A percentile compares a stretch with the other conserved stretches of the same genome.
phyloP scores from a whole-genome alignment of 2,329 filamentous ascomycete genomes.

The Hypomyces perniciosus region DNA sequence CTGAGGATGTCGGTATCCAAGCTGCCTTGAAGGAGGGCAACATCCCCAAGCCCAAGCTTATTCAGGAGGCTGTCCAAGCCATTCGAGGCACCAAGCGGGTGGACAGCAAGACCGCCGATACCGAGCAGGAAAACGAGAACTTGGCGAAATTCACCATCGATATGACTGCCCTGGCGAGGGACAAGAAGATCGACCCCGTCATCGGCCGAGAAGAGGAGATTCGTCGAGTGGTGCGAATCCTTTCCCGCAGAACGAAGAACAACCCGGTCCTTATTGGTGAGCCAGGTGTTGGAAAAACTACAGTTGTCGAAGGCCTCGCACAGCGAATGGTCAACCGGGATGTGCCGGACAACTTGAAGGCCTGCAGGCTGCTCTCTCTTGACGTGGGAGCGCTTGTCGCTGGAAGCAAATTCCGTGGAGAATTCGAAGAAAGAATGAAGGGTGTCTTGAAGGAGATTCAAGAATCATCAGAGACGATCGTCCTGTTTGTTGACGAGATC shows the following conservation, averaged over 20 bases:
- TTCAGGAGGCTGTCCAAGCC: conserved; percentile 83
- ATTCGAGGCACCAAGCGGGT: conserved; percentile 91
- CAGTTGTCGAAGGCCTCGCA: conserved; percentile 91
- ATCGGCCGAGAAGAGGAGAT: conserved; percentile 97
- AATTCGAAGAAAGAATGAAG: conserved; percentile 99
- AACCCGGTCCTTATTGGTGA: conserved; percentile 98
- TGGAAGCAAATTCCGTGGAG: conserved; percentile 96
- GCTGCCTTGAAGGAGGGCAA: conserved; percentile 75
- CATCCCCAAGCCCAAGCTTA: conserved; percentile 81
- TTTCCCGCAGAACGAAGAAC: conserved; percentile 94
- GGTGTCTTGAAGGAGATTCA: conserved; percentile 95
- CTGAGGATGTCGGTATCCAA: conserved; percentile 73
- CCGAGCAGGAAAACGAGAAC: conserved; percentile 89
- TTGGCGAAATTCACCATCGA: conserved; percentile 98
- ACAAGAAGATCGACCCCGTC: conserved; percentile 96
- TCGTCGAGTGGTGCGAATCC: conserved; percentile 80
- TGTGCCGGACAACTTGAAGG: conserved; percentile 89
- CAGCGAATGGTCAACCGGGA: conserved; percentile 95
- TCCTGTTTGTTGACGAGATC: conserved; percentile 98
- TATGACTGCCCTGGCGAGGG: conserved; percentile 92
- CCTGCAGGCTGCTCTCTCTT: conserved; percentile 88
- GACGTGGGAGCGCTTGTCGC: conserved; percentile 94
- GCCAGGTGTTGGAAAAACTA: conserved; percentile 97
- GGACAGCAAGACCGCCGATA: conserved; percentile 92
- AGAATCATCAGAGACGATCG: conserved; percentile 91